Conservation (phyloP, 345 rosid genomes). For the Populus tremula region DNA sequence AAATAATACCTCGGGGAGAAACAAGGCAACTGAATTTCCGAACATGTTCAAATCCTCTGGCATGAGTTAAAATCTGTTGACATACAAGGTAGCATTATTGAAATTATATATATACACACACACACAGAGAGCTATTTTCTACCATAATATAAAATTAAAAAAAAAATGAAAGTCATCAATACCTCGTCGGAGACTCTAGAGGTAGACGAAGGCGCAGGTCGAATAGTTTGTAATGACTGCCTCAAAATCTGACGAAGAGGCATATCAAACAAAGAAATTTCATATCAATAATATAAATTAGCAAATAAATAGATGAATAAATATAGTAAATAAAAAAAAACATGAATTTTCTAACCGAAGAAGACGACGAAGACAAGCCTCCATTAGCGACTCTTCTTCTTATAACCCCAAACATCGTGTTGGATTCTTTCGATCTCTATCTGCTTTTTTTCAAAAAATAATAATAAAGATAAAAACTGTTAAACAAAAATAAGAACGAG, state of each 20-base stretch:
- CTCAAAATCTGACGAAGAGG: conserved; percentile 36
- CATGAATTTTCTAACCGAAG: conserved; percentile 10
- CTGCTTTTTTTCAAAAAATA: not conserved
- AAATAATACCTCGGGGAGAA: conserved; percentile 42
- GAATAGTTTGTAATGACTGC: conserved; percentile 37
- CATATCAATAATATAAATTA: not conserved
- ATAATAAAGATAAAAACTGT: not conserved
- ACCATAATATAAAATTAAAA: not conserved
- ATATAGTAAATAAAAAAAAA: not conserved
- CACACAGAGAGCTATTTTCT: not conserved
- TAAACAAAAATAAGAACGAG: too few species aligned
- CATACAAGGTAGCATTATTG: not conserved
- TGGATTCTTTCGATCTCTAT: conserved; percentile 5
- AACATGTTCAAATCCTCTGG: conserved; percentile 37
- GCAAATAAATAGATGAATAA: not conserved
- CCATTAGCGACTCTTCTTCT: conserved; percentile 17
- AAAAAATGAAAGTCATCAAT: not conserved
- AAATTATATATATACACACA: too few species aligned
- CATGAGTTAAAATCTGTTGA: conserved; percentile 43
- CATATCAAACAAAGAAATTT: not conserved
- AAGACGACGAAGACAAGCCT: conserved; percentile 15
- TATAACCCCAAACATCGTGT: conserved; percentile 13
- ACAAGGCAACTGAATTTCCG: conserved; percentile 45
- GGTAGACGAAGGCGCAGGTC: conserved; percentile 36
- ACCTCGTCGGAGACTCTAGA: conserved; percentile 51